Evolutionary conservation across 345 rosid genomes (phyloP).

Genomic region (Brassica nigra): DNA sequence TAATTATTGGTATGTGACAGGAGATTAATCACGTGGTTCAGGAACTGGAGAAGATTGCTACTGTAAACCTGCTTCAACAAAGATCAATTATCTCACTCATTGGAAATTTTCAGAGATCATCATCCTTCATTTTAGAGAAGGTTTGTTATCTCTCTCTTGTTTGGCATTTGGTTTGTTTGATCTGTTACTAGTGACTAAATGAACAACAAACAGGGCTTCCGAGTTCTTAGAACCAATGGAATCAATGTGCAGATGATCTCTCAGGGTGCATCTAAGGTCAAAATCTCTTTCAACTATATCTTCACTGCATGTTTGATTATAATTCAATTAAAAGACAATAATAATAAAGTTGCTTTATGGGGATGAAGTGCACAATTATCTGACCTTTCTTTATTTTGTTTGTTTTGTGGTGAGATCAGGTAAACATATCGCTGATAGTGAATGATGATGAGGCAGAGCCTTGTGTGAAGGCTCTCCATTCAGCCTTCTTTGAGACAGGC

Average conservation of each 20-base stretch:
- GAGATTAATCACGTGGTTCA: slow-evolving; percentile 65
- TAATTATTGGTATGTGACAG: slow-evolving; percentile 1
- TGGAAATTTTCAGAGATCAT: slow-evolving; percentile 82
- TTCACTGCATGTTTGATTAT: background rate
- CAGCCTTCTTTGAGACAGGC: slow-evolving; percentile 66
- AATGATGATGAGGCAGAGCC: slow-evolving; percentile 61
- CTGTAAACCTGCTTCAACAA: slow-evolving; percentile 66
- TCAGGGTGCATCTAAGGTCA: slow-evolving; percentile 91
- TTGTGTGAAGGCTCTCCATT: slow-evolving; percentile 81
- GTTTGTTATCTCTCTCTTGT: slow-evolving; percentile 35
- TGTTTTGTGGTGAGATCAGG: slow-evolving; percentile 45
- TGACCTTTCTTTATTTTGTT: slow-evolving; percentile 7
- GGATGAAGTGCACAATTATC: background rate
- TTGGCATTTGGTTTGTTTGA: background rate
- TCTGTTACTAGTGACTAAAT: background rate
- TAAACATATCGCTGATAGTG: slow-evolving; percentile 61
- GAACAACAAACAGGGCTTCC: slow-evolving; percentile 55
- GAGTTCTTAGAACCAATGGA: slow-evolving; percentile 69
- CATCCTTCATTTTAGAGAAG: slow-evolving; percentile 86
- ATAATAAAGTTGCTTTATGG: background rate
- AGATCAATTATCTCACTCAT: slow-evolving; percentile 87
- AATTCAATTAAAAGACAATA: background rate
- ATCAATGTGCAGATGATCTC: slow-evolving; percentile 93
- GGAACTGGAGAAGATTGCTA: slow-evolving; percentile 86
- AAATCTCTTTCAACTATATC: background rate